Evolutionary conservation across 345 rosid species (phyloP).

Genomic region (Microcos paniculata): DNA sequence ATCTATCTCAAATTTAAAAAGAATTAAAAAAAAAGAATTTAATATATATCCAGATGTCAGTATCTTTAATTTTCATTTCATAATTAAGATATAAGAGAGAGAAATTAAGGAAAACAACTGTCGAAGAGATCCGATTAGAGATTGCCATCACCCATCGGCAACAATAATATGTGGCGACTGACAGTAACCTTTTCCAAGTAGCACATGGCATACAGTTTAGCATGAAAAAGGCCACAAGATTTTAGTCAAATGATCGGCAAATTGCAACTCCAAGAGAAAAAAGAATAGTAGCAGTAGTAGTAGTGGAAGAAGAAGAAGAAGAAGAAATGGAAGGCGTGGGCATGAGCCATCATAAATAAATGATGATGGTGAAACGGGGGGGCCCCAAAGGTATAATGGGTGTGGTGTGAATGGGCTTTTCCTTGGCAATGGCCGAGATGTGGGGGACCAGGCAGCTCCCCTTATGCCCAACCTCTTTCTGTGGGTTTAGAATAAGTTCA

Average conservation of each 20-base stretch:
- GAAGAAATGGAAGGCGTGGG: conserved; percentile 42
- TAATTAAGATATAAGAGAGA: too few relatives aligned
- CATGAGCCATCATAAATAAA: conserved; percentile 55
- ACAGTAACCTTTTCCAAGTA: background rate
- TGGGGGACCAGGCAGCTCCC: conserved; percentile 31
- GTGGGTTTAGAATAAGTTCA: conserved; percentile 15
- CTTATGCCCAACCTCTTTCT: conserved; percentile 20
- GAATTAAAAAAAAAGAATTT: too few relatives aligned
- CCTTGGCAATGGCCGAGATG: background rate
- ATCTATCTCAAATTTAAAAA: too few relatives aligned
- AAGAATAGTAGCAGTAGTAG: too few relatives aligned
- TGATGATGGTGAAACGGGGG: conserved; percentile 36
- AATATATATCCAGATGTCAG: background rate
- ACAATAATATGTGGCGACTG: background rate
- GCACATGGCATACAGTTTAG: background rate
- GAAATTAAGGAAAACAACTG: background rate
- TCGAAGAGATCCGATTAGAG: background rate
- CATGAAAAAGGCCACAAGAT: background rate
- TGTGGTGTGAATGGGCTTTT: conserved; percentile 22
- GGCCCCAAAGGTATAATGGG: conserved; percentile 24
- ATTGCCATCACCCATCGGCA: background rate
- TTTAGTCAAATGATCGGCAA: too few relatives aligned
- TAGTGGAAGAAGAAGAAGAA: too few relatives aligned
- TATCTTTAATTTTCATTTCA: background rate
- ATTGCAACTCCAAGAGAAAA: background rate